Evolutionary conservation across 495 filamentous ascomycete genomes (phyloP).

Genomic region (Annulohypoxylon moriforme): DNA sequence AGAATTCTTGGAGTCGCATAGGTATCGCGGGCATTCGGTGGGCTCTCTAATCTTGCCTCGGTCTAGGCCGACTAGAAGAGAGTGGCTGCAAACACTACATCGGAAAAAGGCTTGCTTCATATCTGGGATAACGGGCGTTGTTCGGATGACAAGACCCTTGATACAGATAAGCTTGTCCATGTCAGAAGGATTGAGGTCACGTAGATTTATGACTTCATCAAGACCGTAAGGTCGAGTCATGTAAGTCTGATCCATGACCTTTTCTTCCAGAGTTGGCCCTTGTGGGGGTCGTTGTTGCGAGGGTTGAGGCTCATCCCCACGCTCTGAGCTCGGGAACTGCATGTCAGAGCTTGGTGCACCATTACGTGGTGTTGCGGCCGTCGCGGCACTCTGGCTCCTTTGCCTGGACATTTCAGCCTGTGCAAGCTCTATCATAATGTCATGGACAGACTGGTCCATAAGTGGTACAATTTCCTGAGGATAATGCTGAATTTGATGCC

Average conservation of each 20-base stretch:
- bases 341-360: constrained; percentile 74
- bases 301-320: constrained; percentile 59
- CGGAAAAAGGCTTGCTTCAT: constrained; percentile 97
- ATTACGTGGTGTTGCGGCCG: constrained; percentile 52
- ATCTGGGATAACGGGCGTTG: constrained; percentile 95
- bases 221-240: constrained; percentile 92
- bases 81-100: constrained; percentile 91
- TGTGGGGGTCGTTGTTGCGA: constrained; percentile 49
- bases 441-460: constrained; percentile 94
- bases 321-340: constrained; percentile 79
- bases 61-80: constrained; percentile 89
- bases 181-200: constrained; percentile 93
- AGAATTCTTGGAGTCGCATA: constrained; percentile 86
- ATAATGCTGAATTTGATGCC: constrained; percentile 92
- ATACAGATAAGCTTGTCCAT: constrained; percentile 97
- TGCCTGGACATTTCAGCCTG: constrained; percentile 80
- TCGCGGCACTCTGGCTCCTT: constrained; percentile 66
- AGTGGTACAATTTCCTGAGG: constrained; percentile 95
- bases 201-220: constrained; percentile 87
- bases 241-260: constrained; percentile 78
- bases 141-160: constrained; percentile 95
- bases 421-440: constrained; percentile 91
- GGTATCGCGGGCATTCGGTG: constrained; percentile 85
- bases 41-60: constrained; percentile 96
- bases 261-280: constrained; percentile 59